Evolutionary conservation across 768 basidiomycete genomes (phyloP).

Genomic region (Pisolithus albus): DNA sequence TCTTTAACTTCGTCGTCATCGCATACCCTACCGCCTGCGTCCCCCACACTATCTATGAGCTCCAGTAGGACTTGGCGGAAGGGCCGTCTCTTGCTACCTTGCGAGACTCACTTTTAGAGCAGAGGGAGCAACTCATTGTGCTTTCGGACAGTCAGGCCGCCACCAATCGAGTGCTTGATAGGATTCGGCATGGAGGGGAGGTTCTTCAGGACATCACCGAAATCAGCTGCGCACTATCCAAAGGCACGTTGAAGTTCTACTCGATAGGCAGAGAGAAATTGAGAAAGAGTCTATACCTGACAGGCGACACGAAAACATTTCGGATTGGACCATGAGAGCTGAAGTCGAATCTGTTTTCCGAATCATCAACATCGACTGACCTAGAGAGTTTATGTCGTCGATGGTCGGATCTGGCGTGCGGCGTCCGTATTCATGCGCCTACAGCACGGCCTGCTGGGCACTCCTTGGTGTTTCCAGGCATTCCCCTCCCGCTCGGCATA

Average conservation of each 20-base stretch:
- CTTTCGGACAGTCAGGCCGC: conserved; percentile 58
- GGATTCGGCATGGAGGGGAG: conserved; percentile 46
- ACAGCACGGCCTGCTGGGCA: conserved; percentile 37
- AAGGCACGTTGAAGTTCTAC: conserved; percentile 12
- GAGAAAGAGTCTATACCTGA: conserved; percentile 12
- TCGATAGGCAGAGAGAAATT: neutral
- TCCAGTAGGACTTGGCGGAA: conserved; percentile 28
- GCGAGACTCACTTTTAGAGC: conserved; percentile 45
- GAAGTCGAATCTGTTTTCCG: conserved; percentile 24
- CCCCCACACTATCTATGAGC: conserved; percentile 33
- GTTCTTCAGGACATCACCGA: conserved; percentile 36
- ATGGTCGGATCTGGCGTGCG: conserved; percentile 21
- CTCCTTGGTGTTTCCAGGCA: conserved; percentile 53
- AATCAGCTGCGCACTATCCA: conserved; percentile 22
- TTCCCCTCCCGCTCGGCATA: conserved; percentile 34
- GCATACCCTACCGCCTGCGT: conserved; percentile 30
- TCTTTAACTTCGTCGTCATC: conserved; percentile 30
- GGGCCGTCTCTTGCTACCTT: conserved; percentile 37
- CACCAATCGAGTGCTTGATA: conserved; percentile 55
- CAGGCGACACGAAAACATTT: conserved; percentile 14
- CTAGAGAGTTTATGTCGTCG: conserved; percentile 21
- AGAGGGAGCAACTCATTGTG: conserved; percentile 53
- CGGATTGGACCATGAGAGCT: conserved; percentile 1
- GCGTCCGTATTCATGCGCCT: conserved; percentile 38
- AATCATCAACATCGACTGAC: conserved; percentile 23